Conservation (phyloP, 2,329 filamentous ascomycete species). For the Aschersonia sp. region DNA sequence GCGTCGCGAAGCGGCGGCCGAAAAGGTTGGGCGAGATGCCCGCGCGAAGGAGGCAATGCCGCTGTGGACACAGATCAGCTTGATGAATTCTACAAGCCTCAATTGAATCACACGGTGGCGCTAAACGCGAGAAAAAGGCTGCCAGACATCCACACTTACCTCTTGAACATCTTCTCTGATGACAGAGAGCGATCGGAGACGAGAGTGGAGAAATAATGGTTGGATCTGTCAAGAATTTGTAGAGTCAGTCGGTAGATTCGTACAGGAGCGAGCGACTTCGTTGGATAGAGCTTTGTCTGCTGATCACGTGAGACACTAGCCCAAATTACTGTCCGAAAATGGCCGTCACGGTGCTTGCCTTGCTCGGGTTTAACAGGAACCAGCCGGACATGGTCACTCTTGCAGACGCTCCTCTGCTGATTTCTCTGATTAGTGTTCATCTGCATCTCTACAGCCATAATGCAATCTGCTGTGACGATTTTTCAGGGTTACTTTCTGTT, state of each 20-base stretch:
- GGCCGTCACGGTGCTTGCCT: conserved; percentile 1
- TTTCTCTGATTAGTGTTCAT: no score
- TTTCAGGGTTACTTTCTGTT: no score
- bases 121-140: conserved; percentile 9
- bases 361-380: background rate
- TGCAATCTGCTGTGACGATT: no score
- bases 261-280: conserved; percentile 25
- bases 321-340: conserved; percentile 1
- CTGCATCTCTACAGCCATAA: no score
- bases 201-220: conserved; percentile 42
- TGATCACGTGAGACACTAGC: conserved; percentile 23
- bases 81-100: conserved; percentile 25
- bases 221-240: conserved; percentile 33
- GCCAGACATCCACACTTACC: conserved; percentile 38
- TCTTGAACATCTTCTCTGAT: conserved; percentile 73
- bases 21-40: conserved; percentile 46
- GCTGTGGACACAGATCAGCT: conserved; percentile 31
- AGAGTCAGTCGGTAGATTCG: conserved; percentile 35
- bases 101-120: conserved; percentile 19
- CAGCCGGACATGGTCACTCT: no score
- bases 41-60: conserved; percentile 51
- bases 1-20: conserved; percentile 41
- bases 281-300: conserved; percentile 27
- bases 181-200: conserved; percentile 49
- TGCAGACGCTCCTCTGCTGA: no score